A percentile compares a stretch with the other conserved stretches of the same genome.
Conservation (phyloP, 2,329 filamentous ascomycete species). For the Penicillium sp. region DNA sequence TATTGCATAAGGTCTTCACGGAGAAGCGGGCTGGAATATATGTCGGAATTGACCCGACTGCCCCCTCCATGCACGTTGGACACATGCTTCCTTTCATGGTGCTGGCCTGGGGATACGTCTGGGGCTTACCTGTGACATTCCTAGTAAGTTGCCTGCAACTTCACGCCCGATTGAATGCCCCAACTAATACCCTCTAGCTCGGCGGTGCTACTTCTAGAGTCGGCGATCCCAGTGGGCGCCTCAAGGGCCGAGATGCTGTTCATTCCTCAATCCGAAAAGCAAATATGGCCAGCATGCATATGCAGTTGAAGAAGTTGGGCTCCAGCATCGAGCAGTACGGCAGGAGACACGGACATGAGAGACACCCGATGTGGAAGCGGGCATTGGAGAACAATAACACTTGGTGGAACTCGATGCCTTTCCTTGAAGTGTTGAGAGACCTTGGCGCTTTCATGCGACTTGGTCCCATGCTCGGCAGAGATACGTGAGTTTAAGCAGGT, state of each 20-base stretch:
- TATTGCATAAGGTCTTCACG: conserved; percentile 46
- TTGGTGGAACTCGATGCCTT: conserved; percentile 73
- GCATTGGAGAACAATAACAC: conserved; percentile 75
- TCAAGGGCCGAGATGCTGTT: conserved; percentile 41
- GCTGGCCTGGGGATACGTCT: conserved; percentile 51
- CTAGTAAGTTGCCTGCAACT: conserved; percentile 37
- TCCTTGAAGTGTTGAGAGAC: conserved; percentile 73
- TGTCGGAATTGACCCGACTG: conserved; percentile 52
- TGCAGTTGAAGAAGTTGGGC: conserved; percentile 65
- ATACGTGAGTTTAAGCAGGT: conserved; percentile 65
- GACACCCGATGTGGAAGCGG: conserved; percentile 65
- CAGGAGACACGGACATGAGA: conserved; percentile 62
- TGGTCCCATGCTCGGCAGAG: conserved; percentile 82
- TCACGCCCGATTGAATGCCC: background rate
- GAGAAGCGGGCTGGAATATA: conserved; percentile 50
- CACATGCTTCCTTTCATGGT: conserved; percentile 55
- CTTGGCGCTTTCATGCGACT: conserved; percentile 74
- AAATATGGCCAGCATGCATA: conserved; percentile 51
- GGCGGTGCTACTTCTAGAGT: conserved; percentile 49
- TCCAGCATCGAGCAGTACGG: conserved; percentile 67
- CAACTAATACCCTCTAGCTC: conserved; percentile 37
- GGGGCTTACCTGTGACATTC: conserved; percentile 48
- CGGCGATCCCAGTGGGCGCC: conserved; percentile 49
- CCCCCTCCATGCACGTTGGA: conserved; percentile 51
- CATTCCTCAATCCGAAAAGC: conserved; percentile 43